Evolutionary conservation across 768 basidiomycete genomes (phyloP).

Genomic region (Lentinula aciculospora): DNA sequence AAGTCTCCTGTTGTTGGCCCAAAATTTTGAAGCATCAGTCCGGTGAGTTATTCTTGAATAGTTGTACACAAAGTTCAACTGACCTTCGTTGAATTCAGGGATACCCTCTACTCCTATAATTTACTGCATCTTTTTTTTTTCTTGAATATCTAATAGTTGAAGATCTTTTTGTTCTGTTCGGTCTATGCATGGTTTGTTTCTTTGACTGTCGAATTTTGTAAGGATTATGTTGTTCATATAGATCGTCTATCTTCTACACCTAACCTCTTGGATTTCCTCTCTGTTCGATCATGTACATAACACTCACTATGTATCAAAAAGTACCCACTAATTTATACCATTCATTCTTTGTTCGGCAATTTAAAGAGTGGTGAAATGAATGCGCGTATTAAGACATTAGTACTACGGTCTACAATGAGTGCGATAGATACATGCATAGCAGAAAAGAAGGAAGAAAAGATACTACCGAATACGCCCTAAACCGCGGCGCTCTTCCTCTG

Average conservation of each 20-base stretch:
- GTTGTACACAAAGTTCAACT: background rate
- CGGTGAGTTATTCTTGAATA: background rate
- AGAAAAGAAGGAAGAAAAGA: background rate
- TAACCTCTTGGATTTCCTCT: background rate
- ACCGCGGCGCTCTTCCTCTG: conserved; percentile 32
- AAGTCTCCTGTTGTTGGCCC: background rate
- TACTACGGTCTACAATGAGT: conserved; percentile 4
- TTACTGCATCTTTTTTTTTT: background rate
- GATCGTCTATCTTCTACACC: background rate
- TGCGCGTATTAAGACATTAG: background rate
- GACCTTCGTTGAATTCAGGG: background rate
- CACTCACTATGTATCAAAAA: background rate
- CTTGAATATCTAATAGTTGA: background rate
- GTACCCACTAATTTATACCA: background rate
- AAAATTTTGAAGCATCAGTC: background rate
- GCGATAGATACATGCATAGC: background rate
- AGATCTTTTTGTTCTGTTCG: background rate
- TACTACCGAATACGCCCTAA: conserved; percentile 15
- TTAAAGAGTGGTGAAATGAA: background rate
- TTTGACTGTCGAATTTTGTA: background rate
- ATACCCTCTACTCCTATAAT: background rate
- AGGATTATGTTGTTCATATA: background rate
- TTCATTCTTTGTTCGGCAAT: background rate
- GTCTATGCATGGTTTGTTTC: background rate
- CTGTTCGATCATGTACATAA: background rate